These are phyloP conservation scores for Aspergillus novoparasiticus DNA, from an alignment of 2,329 filamentous ascomycete species.

Conservation along the genomic window DNA sequence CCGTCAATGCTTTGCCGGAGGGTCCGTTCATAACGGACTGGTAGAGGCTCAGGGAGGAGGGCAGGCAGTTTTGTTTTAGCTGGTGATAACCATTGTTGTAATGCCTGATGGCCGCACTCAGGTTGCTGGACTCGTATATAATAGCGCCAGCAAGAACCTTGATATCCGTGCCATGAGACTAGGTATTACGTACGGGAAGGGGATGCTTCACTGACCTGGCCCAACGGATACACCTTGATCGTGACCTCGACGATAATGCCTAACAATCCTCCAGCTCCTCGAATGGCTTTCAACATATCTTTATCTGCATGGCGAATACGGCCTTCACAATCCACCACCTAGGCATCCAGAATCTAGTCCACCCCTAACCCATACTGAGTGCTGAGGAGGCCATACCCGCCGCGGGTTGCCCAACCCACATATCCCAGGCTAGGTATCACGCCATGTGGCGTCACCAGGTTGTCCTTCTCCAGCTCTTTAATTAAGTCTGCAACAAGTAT, in stretches of 20 bases:
- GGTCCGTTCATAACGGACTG: no score
- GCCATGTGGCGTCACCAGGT: constrained; percentile 17
- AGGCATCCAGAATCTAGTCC: constrained; percentile 40
- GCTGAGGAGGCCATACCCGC: constrained; percentile 39
- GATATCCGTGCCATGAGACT: no score
- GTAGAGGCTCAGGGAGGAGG: no score
- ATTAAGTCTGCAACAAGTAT: constrained; percentile 15
- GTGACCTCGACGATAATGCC: constrained; percentile 24
- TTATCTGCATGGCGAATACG: constrained; percentile 16
- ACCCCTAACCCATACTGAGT: constrained; percentile 35
- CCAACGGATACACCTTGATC: constrained; percentile 18
- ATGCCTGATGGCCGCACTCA: no score
- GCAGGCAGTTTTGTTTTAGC: no score
- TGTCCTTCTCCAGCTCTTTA: constrained; percentile 9
- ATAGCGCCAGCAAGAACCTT: no score
- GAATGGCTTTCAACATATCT: constrained; percentile 17
- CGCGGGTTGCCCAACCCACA: constrained; percentile 39
- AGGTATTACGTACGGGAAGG: no score
- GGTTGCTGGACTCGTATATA: no score
- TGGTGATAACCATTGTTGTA: no score
- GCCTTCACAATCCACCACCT: constrained; percentile 16
- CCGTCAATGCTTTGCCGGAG: no score
- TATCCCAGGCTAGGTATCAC: constrained; percentile 31
- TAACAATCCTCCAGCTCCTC: constrained; percentile 22
- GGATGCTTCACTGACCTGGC: constrained; percentile 3